These are phyloP conservation scores for Escallonia herrerae DNA, from an alignment of 129 eudicot genomes.

Conservation along the genomic window DNA sequence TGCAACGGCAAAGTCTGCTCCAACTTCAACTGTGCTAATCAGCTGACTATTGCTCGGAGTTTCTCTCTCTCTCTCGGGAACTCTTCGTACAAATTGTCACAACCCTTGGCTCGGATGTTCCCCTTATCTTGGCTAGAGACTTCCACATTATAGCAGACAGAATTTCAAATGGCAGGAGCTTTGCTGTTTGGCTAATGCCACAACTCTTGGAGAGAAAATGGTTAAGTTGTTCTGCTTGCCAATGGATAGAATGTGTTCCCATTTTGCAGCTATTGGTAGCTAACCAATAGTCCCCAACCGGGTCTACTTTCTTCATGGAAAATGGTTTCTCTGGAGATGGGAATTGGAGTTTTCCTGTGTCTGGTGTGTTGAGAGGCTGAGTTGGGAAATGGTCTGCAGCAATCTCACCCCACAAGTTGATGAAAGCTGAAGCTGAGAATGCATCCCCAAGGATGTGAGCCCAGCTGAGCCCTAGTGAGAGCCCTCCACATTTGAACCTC, in stretches of 20 bases:
- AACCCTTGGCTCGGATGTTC: constrained; percentile 18
- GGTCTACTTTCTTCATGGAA: constrained; percentile 29
- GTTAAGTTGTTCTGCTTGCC: constrained; percentile 17
- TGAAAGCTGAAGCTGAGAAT: constrained; percentile 41
- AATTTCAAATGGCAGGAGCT: constrained; percentile 26
- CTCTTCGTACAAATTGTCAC: constrained; percentile 32
- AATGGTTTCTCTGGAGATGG: constrained; percentile 1
- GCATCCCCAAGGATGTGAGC: constrained; percentile 57
- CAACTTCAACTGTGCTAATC: constrained; percentile 23
- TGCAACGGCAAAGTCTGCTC: constrained; percentile 15
- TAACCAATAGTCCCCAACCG: constrained; percentile 38
- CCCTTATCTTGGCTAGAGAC: constrained; percentile 39
- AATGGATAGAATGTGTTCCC: constrained; percentile 27
- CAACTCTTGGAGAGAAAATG: constrained; percentile 4
- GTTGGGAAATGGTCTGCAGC: constrained; percentile 16
- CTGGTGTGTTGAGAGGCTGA: constrained; percentile 1
- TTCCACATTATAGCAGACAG: constrained; percentile 46
- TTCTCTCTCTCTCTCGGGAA: neutral
- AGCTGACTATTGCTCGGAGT: constrained; percentile 11
- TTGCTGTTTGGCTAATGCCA: neutral
- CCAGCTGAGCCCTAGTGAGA: constrained; percentile 53
- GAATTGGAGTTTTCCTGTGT: neutral
- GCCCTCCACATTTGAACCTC: constrained; percentile 60
- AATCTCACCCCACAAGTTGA: constrained; percentile 34
- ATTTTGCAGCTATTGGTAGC: constrained; percentile 28